A percentile compares a stretch with the other conserved stretches of the same genome.
These are phyloP conservation scores for Xanthoconium purpureum DNA, from an alignment of 768 basidiomycete species.

Conservation along the genomic window DNA sequence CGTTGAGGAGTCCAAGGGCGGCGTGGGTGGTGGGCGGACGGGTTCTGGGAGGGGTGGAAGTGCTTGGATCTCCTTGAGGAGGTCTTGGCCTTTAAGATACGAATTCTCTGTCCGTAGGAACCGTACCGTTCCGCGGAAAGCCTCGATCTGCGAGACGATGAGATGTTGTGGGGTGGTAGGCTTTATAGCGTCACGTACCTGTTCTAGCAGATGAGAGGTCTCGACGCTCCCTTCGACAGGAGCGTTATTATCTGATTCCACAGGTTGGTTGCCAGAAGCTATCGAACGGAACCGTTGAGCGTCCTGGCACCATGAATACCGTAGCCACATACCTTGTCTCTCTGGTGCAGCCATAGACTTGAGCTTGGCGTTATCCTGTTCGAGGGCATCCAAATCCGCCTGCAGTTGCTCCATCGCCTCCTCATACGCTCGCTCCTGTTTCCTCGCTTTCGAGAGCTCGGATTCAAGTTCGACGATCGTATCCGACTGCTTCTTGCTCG, in stretches of 20 bases:
- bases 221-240: constrained; percentile 80
- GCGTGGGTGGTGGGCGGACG: constrained; percentile 51
- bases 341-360: constrained; percentile 67
- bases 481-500: constrained; percentile 87
- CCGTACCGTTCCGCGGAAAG: constrained; percentile 84
- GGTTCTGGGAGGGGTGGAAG: constrained; percentile 64
- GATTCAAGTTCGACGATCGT: constrained; percentile 75
- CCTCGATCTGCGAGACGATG: constrained; percentile 63
- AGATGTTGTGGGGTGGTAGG: not conserved
- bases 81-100: constrained; percentile 89
- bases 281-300: constrained; percentile 1
- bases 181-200: constrained; percentile 44
- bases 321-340: constrained; percentile 55
- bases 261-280: constrained; percentile 48
- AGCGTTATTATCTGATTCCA: constrained; percentile 57
- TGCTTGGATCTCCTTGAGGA: constrained; percentile 76
- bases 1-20: constrained; percentile 63
- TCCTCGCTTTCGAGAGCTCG: constrained; percentile 75
- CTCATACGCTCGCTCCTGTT: constrained; percentile 87
- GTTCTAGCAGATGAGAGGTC: constrained; percentile 83
- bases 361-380: constrained; percentile 85
- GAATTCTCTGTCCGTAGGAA: constrained; percentile 94
- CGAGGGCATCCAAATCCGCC: constrained; percentile 78
- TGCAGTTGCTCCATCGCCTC: constrained; percentile 94
- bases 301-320: not conserved